phyloP scores from a whole-genome alignment of 495 filamentous ascomycete genomes.

The Hapsidospora chrysogenum region DNA sequence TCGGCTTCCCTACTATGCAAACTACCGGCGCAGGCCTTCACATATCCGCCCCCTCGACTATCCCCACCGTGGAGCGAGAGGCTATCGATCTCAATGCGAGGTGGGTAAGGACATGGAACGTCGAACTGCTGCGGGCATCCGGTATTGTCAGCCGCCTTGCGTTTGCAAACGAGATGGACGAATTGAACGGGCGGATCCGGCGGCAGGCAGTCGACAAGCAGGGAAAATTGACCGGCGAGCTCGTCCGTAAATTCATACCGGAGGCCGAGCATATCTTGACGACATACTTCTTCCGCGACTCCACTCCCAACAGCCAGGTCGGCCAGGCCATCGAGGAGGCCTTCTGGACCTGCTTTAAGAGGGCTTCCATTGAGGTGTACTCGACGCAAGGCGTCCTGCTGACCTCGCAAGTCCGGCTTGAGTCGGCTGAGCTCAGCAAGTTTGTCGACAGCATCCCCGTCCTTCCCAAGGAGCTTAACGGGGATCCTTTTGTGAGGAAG shows the following conservation, averaged over 20 bases:
- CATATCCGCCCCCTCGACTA: conserved; percentile 95
- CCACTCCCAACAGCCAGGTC: conserved; percentile 69
- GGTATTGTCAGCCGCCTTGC: conserved; percentile 81
- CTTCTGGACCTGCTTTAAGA: conserved; percentile 83
- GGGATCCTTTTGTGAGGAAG: conserved; percentile 54
- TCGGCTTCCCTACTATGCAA: conserved; percentile 93
- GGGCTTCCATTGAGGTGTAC: conserved; percentile 66
- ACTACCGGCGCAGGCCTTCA: conserved; percentile 89
- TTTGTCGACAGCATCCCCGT: conserved; percentile 89
- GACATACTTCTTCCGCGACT: conserved; percentile 74
- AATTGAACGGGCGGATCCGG: conserved; percentile 43
- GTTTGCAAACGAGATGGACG: conserved; percentile 69
- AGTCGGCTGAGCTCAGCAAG: conserved; percentile 57
- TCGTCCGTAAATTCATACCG: conserved; percentile 50
- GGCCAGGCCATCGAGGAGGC: conserved; percentile 76
- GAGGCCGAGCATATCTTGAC: conserved; percentile 62
- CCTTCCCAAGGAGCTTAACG: conserved; percentile 55
- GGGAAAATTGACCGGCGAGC: conserved; percentile 32
- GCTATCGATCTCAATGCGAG: conserved; percentile 92
- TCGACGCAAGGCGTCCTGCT: conserved; percentile 73
- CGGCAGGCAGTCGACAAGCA: conserved; percentile 23
- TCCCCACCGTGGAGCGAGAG: conserved; percentile 97
- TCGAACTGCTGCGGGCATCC: conserved; percentile 82
- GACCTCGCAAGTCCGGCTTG: conserved; percentile 60
- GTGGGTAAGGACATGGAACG: conserved; percentile 86